These are phyloP conservation scores for Hsuehochloa calcarea DNA, from an alignment of 176 grass and related monocot species.

Conservation along the genomic window DNA sequence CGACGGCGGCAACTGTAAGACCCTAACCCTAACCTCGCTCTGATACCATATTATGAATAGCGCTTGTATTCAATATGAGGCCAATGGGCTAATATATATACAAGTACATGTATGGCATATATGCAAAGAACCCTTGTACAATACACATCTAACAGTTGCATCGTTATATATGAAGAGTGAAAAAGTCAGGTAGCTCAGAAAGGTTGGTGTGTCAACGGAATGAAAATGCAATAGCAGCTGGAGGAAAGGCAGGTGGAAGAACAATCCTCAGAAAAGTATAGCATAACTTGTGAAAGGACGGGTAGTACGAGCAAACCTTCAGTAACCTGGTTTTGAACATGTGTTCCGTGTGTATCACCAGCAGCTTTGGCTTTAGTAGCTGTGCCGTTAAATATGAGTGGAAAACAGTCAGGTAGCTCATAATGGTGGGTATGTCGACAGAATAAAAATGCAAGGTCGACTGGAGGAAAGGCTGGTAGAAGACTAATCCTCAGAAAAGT, in stretches of 20 bases:
- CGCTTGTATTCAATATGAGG: too few relatives aligned
- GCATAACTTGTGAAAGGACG: not conserved
- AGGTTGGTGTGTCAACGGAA: not conserved
- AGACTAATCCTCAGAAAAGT: not conserved
- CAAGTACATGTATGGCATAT: too few relatives aligned
- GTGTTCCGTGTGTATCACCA: not conserved
- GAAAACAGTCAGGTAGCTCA: conserved; percentile 9
- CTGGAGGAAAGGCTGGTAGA: conserved; percentile 8
- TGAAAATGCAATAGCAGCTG: not conserved
- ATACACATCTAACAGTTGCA: too few relatives aligned
- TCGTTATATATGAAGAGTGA: not conserved
- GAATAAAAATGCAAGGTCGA: not conserved
- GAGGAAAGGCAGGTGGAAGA: not conserved
- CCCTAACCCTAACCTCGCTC: too few relatives aligned
- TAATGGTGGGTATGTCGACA: not conserved
- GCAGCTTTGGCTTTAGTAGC: conserved; percentile 16
- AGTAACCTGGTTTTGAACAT: conserved; percentile 9
- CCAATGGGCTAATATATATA: too few relatives aligned
- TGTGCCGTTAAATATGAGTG: conserved; percentile 6
- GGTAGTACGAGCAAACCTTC: not conserved
- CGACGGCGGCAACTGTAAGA: too few relatives aligned
- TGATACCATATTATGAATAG: too few relatives aligned
- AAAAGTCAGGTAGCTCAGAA: not conserved
- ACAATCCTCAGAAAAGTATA: not conserved
- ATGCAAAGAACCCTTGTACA: too few relatives aligned